phyloP scores from a whole-genome alignment of 140 eudicot genomes.

The Ambrosia hybrid region DNA sequence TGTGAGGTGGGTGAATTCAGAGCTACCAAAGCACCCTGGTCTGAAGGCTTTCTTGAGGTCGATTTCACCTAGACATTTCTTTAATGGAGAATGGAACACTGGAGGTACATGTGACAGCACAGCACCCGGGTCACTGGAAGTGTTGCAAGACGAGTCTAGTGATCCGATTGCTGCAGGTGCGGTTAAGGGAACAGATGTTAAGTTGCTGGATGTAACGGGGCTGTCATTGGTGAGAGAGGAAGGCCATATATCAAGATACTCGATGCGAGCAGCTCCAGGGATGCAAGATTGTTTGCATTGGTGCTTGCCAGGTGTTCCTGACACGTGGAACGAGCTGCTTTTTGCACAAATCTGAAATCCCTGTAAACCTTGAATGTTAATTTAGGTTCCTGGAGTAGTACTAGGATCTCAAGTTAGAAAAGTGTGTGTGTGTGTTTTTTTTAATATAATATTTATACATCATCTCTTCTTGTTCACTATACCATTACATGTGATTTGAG shows the following conservation, averaged over 20 bases:
- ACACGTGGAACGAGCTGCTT: conserved; percentile 88
- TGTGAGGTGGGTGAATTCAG: conserved; percentile 57
- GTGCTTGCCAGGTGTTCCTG: conserved; percentile 94
- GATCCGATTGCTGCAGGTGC: conserved; percentile 70
- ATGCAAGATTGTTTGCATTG: conserved; percentile 90
- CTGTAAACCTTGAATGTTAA: background rate
- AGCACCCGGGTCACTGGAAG: conserved; percentile 56
- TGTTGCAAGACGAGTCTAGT: conserved; percentile 54
- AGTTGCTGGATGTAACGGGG: conserved; percentile 76
- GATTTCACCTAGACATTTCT: conserved; percentile 76
- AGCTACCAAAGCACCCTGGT: conserved; percentile 49
- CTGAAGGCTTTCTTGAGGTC: conserved; percentile 63
- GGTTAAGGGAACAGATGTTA: conserved; percentile 70
- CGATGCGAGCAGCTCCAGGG: conserved; percentile 56
- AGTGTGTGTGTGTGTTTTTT: background rate
- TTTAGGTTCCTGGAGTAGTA: conserved; percentile 37
- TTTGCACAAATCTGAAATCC: conserved; percentile 56
- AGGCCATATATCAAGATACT: conserved; percentile 72
- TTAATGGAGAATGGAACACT: conserved; percentile 83
- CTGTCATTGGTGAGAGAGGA: conserved; percentile 76
- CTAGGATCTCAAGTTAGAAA: background rate
- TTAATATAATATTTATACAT: background rate
- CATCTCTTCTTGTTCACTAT: background rate
- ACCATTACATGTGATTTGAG: background rate
- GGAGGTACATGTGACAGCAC: conserved; percentile 91